phyloP scores from a whole-genome alignment of 192 early-diverging fungal genomes.

The Funneliformis geosporum region DNA sequence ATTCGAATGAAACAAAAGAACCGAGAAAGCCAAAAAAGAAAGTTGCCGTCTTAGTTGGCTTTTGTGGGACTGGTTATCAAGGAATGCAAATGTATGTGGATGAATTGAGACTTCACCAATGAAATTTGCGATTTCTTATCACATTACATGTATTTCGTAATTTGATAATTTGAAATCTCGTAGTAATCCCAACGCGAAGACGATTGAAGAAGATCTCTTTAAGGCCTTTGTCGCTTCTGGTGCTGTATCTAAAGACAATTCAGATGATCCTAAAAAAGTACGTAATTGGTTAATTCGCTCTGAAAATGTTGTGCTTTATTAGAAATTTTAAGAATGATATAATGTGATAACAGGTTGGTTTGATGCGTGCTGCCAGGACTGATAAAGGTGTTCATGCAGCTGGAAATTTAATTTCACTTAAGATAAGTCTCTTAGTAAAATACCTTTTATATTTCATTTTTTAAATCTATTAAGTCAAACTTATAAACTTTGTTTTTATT shows the following conservation, averaged over 20 bases:
- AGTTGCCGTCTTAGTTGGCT: conserved; percentile 89
- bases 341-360: conserved; percentile 57
- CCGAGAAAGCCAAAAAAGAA: conserved; percentile 78
- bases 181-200: conserved; percentile 74
- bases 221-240: conserved; percentile 79
- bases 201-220: conserved; percentile 91
- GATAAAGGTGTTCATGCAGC: conserved; percentile 99
- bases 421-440: conserved; percentile 42
- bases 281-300: background rate
- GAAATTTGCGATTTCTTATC: background rate
- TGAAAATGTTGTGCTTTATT: background rate
- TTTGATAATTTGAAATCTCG: background rate
- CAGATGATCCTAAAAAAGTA: conserved; percentile 75
- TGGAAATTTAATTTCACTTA: conserved; percentile 91
- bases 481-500: background rate
- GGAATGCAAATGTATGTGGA: conserved; percentile 88
- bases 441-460: background rate
- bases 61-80: conserved; percentile 92
- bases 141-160: background rate
- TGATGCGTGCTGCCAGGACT: conserved; percentile 91
- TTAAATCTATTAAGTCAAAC: background rate
- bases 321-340: background rate
- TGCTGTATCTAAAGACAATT: conserved; percentile 86
- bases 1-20: conserved; percentile 44
- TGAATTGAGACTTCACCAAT: too few relatives aligned